Conservation (phyloP, 176 grass and related monocot genomes). For the Phoenix dactylifera region DNA sequence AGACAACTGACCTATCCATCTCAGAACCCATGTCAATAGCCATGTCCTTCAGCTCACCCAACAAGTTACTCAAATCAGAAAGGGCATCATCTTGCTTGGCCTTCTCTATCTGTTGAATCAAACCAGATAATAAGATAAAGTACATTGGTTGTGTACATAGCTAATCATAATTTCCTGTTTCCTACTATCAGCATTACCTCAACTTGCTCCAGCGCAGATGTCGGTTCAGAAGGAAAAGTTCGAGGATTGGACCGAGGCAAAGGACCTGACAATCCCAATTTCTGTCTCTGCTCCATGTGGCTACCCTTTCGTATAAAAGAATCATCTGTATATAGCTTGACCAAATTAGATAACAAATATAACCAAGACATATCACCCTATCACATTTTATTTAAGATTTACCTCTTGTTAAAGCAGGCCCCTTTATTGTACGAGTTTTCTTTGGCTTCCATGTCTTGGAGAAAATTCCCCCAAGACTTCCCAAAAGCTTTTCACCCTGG, state of each 20-base stretch:
- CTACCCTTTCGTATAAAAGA: slow-evolving; percentile 52
- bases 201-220: slow-evolving; percentile 55
- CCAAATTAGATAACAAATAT: neutral
- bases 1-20: slow-evolving; percentile 43
- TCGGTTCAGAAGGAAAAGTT: slow-evolving; percentile 29
- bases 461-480: slow-evolving; percentile 59
- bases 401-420: slow-evolving; percentile 44
- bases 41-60: slow-evolving; percentile 80
- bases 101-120: slow-evolving; percentile 46
- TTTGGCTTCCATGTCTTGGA: slow-evolving; percentile 74
- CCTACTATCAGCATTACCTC: slow-evolving; percentile 29
- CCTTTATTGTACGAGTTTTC: slow-evolving; percentile 59
- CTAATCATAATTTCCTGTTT: neutral
- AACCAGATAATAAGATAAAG: neutral
- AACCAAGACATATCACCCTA: neutral
- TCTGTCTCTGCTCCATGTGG: slow-evolving; percentile 65
- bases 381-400: neutral
- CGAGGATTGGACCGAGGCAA: slow-evolving; percentile 30
- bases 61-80: slow-evolving; percentile 54
- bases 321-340: slow-evolving; percentile 32
- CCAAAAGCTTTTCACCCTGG: slow-evolving; percentile 40
- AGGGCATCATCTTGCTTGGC: slow-evolving; percentile 66
- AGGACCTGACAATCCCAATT: slow-evolving; percentile 39
- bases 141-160: neutral
- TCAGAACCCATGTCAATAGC: slow-evolving; percentile 69